Conservation (phyloP, 257 asterid species). For the Echium plantagineum region DNA sequence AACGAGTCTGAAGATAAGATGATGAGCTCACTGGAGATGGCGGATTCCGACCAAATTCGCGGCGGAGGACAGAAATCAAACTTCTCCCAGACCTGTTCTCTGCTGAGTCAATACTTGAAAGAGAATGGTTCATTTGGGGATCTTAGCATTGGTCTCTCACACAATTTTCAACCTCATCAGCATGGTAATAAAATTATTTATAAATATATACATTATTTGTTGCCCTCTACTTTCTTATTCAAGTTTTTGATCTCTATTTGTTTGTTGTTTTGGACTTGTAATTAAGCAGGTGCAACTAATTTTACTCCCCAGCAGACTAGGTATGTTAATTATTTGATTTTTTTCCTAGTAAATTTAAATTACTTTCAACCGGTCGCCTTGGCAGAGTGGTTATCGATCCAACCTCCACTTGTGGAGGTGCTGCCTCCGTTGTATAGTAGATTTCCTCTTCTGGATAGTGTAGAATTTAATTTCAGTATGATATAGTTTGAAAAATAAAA, state of each 20-base stretch:
- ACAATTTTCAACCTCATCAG: conserved; percentile 21
- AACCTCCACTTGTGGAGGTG: too few species aligned
- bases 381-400: too few species aligned
- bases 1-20: not conserved
- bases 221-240: too few species aligned
- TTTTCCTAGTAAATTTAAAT: too few species aligned
- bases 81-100: conserved; percentile 61
- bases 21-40: conserved; percentile 35
- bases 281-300: conserved; percentile 23
- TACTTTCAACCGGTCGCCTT: too few species aligned
- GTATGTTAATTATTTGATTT: not conserved
- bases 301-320: conserved; percentile 7
- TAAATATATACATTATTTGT: too few species aligned
- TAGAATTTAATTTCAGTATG: too few species aligned
- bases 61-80: conserved; percentile 35
- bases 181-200: too few species aligned
- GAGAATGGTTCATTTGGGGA: conserved; percentile 63
- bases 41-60: conserved; percentile 36
- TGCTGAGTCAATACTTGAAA: conserved; percentile 59
- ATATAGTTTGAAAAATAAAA: too few species aligned
- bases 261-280: not conserved
- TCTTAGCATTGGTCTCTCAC: conserved; percentile 44
- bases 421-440: too few species aligned
- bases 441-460: too few species aligned
- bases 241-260: not conserved